These are phyloP conservation scores for Phytophthora idaei DNA, from an alignment of 352 stramenopile genomes.

Conservation along the genomic window DNA sequence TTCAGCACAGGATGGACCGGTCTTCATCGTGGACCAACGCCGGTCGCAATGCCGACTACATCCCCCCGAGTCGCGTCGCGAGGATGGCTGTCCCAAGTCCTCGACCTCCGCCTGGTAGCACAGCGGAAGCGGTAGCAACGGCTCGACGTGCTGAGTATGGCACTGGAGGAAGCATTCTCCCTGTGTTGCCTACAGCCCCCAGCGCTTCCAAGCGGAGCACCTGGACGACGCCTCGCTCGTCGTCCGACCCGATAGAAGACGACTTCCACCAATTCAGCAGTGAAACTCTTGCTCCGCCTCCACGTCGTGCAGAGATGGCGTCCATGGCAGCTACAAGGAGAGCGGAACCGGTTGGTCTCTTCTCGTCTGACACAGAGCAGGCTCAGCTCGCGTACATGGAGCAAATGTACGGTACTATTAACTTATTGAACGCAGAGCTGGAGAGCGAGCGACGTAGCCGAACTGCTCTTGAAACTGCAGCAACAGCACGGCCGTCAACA, in stretches of 20 bases:
- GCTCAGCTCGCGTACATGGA: constrained; percentile 72
- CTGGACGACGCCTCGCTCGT: constrained; percentile 53
- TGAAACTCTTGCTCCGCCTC: constrained; percentile 23
- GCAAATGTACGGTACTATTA: constrained; percentile 71
- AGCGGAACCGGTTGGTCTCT: constrained; percentile 11
- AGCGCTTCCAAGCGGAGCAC: constrained; percentile 47
- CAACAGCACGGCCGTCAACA: constrained; percentile 2
- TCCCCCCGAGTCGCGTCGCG: constrained; percentile 29
- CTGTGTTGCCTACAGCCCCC: constrained; percentile 35
- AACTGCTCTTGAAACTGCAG: constrained; percentile 14
- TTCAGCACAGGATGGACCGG: constrained; percentile 17
- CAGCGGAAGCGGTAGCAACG: constrained; percentile 29
- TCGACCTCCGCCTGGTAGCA: constrained; percentile 23
- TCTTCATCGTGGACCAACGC: constrained; percentile 30
- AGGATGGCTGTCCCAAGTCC: constrained; percentile 35
- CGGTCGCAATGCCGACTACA: constrained; percentile 19
- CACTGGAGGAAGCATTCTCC: constrained; percentile 43
- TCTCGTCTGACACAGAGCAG: constrained; percentile 34
- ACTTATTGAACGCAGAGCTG: constrained; percentile 50
- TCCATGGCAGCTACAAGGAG: constrained; percentile 21
- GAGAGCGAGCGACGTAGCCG: constrained; percentile 48
- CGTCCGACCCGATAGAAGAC: constrained; percentile 13
- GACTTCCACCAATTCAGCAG: constrained; percentile 15
- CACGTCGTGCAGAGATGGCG: constrained; percentile 10
- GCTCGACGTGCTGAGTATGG: constrained; percentile 27